Percentiles rank a stretch among this genome's conserved stretches.
These are phyloP conservation scores for Schizonepeta tenuifolia DNA, from an alignment of 257 asterid genomes.

Conservation along the genomic window DNA sequence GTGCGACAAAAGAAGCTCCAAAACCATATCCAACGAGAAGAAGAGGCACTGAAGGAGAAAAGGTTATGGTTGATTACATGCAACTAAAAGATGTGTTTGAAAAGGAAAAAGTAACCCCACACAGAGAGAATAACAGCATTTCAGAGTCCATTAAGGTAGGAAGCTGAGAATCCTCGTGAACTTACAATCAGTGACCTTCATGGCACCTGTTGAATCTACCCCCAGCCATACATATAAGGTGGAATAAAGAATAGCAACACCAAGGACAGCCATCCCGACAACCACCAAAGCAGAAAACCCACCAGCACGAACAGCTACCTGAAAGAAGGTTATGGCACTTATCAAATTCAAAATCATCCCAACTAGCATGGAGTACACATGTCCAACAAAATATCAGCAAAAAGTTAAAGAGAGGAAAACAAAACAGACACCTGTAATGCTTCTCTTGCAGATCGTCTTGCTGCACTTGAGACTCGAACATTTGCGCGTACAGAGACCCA, in stretches of 20 bases:
- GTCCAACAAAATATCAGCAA: conserved; percentile 20
- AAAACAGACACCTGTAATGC: conserved; percentile 76
- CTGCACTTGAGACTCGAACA: conserved; percentile 99
- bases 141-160: conserved; percentile 8
- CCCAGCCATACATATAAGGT: conserved; percentile 87
- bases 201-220: conserved; percentile 83
- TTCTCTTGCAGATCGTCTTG: conserved; percentile 97
- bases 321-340: conserved; percentile 41
- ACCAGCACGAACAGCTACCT: conserved; percentile 99
- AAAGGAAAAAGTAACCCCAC: background rate
- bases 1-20: conserved; percentile 99
- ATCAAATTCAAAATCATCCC: conserved; percentile 29
- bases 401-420: background rate
- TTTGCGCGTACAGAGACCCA: conserved; percentile 99
- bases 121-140: conserved; percentile 12
- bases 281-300: conserved; percentile 97
- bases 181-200: conserved; percentile 95
- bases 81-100: conserved; percentile 9
- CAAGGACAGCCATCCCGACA: conserved; percentile 98
- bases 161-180: conserved; percentile 35
- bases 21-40: conserved; percentile 99
- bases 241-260: conserved; percentile 87
- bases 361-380: conserved; percentile 24
- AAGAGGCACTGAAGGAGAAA: conserved; percentile 80
- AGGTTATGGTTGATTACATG: conserved; percentile 12